Evolutionary conservation across 495 filamentous ascomycete genomes (phyloP), one percentile per base, ranked within the genome.

Genomic region (Penicillium canariense): DNA sequence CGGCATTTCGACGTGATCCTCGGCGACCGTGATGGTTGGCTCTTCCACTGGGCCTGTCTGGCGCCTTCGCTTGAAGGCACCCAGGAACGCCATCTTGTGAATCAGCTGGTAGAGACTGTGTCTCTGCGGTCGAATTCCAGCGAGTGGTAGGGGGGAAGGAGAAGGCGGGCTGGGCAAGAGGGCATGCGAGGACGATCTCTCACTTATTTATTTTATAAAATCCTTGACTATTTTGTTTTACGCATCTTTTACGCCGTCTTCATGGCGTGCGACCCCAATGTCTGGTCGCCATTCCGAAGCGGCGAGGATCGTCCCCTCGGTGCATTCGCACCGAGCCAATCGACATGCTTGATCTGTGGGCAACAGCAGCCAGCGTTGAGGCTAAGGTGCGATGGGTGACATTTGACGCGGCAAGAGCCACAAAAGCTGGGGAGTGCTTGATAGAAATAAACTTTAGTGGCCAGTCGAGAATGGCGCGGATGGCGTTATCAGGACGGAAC

Each of bases 401-500:
- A 59, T 51, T 51, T 28, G 28, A 9, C 18, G 27, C 20, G 42
- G 14, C 38, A n/a, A n/a, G n/a, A n/a, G n/a, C 15, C 27, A 35
- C 23, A 42, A 28, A 34, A 56, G 54, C 54, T 50, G 46, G 52
- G 20, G 31, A 25, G 26, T 23, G 30, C 36, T 50, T 15, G 34
- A 32, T 32, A 48, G 10, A 18, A 40, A 43, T 34, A 30, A 28
- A 42, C 8, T 46, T 35, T 15, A 7, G 26, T 30, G 28, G 38
- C 34, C 27, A 44, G 31, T 59, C 25, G 52, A 26, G 12, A 10
- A 18, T 55, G 56, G 61, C 55, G 54, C 17, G 43, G 58, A 64
- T 64, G 61, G 61, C 61, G 61, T 64, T 61, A 61, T 64, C 54
- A 48, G 35, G 31, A 4, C 20, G 20, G 30, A 25, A 26, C 43